phyloP scores from a whole-genome alignment of 1,139 yeast genomes.

The Zygosaccharomyces sapae region DNA sequence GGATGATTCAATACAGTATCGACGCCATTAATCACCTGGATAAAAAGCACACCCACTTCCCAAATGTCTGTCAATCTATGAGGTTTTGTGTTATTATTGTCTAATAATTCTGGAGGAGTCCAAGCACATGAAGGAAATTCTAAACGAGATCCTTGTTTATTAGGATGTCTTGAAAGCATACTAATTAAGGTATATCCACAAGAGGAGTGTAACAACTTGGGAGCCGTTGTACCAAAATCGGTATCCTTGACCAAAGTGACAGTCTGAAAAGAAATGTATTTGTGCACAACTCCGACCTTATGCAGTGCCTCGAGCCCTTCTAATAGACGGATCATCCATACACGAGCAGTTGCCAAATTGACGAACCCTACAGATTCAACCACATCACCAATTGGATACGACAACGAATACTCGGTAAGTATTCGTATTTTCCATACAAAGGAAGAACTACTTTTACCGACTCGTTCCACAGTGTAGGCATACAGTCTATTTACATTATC shows the following conservation, averaged over 20 bases:
- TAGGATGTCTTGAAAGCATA: constrained; percentile 54
- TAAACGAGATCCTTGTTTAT: constrained; percentile 29
- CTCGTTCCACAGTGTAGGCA: constrained; percentile 68
- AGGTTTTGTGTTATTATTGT: constrained; percentile 42
- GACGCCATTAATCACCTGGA: constrained; percentile 67
- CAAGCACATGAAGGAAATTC: constrained; percentile 41
- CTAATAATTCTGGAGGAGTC: constrained; percentile 75
- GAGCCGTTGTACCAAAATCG: constrained; percentile 51
- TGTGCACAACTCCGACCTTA: constrained; percentile 74
- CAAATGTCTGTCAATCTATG: constrained; percentile 87
- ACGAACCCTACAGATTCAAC: constrained; percentile 65
- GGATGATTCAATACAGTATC: constrained; percentile 49
- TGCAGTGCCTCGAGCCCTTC: constrained; percentile 84
- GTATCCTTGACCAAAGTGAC: constrained; percentile 49
- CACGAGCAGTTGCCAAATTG: constrained; percentile 69
- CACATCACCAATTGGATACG: constrained; percentile 60
- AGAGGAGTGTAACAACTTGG: constrained; percentile 64
- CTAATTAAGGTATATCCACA: constrained; percentile 62
- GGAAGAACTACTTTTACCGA: constrained; percentile 33
- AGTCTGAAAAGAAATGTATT: constrained; percentile 58
- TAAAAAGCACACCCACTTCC: constrained; percentile 79
- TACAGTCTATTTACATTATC: constrained; percentile 60
- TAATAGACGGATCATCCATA: constrained; percentile 82
- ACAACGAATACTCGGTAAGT: constrained; percentile 59
- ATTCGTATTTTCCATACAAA: constrained; percentile 61